A percentile compares a stretch with the other conserved stretches of the same genome.
phyloP scores from a whole-genome alignment of 2,329 filamentous ascomycete genomes.

The Dactylella cylindrospora region DNA sequence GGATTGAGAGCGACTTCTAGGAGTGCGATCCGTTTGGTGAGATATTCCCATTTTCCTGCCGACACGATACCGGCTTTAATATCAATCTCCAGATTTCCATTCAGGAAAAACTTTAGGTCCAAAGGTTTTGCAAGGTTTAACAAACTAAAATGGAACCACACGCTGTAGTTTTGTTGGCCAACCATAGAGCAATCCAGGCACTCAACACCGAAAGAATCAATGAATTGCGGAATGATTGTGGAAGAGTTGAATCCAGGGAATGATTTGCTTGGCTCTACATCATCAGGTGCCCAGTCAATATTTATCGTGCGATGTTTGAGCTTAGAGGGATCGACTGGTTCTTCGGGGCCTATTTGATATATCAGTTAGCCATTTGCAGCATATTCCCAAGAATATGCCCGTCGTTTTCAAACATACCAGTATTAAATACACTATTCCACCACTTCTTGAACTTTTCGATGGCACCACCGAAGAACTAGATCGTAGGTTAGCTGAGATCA shows the following conservation, averaged over 20 bases:
- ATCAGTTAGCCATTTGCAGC: too few relatives aligned
- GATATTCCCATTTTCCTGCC: neutral
- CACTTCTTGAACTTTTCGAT: conserved; percentile 7
- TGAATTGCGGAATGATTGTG: neutral
- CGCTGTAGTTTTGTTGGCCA: conserved; percentile 3
- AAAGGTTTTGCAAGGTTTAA: conserved; percentile 1
- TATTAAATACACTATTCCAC: neutral
- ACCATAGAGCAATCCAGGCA: conserved; percentile 1
- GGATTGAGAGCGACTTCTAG: neutral
- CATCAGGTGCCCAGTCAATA: conserved; percentile 1
- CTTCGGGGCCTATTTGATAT: neutral
- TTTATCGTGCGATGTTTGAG: conserved; percentile 4
- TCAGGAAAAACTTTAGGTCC: conserved; percentile 4
- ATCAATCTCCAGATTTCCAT: conserved; percentile 2
- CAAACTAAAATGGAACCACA: conserved; percentile 9
- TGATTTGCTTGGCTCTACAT: neutral
- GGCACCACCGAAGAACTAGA: conserved; percentile 1
- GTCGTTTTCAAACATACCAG: neutral
- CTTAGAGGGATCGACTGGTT: conserved; percentile 1
- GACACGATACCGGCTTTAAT: conserved; percentile 7
- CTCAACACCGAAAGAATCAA: neutral
- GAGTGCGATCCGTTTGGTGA: neutral
- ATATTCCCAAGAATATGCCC: neutral
- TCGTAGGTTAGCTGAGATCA: too few relatives aligned
- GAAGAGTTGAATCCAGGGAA: conserved; percentile 1